Evolutionary conservation across 257 asterid species (phyloP).

Genomic region (Buddleja alternifolia): DNA sequence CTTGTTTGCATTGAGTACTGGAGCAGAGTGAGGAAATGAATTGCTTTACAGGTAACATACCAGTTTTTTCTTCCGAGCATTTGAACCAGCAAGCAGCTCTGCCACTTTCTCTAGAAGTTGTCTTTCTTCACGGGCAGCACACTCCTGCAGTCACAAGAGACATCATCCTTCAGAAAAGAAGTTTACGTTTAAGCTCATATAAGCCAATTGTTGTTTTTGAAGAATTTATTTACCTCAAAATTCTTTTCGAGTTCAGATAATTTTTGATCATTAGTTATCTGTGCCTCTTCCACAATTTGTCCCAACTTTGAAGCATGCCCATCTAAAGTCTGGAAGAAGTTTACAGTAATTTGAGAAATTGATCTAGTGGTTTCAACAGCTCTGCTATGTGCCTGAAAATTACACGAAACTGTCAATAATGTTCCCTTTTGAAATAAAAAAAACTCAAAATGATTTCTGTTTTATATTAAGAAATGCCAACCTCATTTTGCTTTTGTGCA

Average conservation of each 20-base stretch:
- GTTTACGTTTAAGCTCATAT: neutral
- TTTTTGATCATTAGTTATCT: conserved; percentile 62
- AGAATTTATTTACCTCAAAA: conserved; percentile 73
- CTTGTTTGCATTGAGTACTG: neutral
- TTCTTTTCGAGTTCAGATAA: conserved; percentile 82
- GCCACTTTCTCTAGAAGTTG: conserved; percentile 92
- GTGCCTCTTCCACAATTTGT: conserved; percentile 83
- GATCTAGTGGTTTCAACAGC: conserved; percentile 79
- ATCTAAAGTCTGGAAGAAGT: conserved; percentile 75
- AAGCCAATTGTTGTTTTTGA: conserved; percentile 18
- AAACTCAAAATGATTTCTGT: neutral
- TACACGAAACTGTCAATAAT: conserved; percentile 17
- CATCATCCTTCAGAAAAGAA: conserved; percentile 8
- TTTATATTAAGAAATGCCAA: conserved; percentile 20
- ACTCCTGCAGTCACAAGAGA: conserved; percentile 59
- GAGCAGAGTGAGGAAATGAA: conserved; percentile 5
- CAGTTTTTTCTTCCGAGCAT: conserved; percentile 89
- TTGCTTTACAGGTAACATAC: conserved; percentile 41
- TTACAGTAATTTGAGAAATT: conserved; percentile 63
- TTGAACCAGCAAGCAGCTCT: conserved; percentile 87
- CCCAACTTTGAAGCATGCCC: conserved; percentile 77
- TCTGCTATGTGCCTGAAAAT: conserved; percentile 85
- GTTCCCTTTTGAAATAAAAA: conserved; percentile 20
- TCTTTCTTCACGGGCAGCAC: conserved; percentile 89
- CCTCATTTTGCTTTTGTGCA: conserved; percentile 86